phyloP scores from a whole-genome alignment of 1,284 basidiomycete species.

The Phellinidium pouzarii region DNA sequence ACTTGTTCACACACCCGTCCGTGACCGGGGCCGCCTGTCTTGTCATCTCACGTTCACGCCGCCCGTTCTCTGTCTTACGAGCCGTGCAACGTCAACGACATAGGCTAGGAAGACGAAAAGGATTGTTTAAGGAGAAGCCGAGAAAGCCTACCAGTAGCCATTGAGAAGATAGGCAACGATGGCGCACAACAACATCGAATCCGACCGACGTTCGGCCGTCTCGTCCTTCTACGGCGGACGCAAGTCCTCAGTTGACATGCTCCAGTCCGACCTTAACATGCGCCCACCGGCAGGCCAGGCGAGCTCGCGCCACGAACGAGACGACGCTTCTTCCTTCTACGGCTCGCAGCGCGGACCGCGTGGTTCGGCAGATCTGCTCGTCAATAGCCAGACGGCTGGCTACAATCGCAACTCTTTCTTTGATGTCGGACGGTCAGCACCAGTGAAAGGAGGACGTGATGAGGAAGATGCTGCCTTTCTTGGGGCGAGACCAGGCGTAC shows the following conservation, averaged over 20 bases:
- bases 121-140: neutral
- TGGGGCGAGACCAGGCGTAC: constrained; percentile 10
- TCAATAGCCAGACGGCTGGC: constrained; percentile 45
- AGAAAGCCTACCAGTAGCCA: no score
- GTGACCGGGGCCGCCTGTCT: neutral
- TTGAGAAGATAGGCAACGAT: neutral
- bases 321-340: constrained; percentile 64
- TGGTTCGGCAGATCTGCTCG: constrained; percentile 40
- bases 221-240: constrained; percentile 70
- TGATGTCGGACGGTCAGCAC: constrained; percentile 59
- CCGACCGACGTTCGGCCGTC: constrained; percentile 64
- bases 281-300: constrained; percentile 17
- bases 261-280: constrained; percentile 44
- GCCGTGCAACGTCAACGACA: neutral
- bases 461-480: constrained; percentile 40
- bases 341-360: constrained; percentile 32
- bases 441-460: constrained; percentile 64
- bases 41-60: neutral
- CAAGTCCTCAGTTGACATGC: constrained; percentile 50
- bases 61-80: neutral
- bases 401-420: constrained; percentile 66
- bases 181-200: constrained; percentile 26
- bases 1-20: neutral
- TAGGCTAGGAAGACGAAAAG: neutral
- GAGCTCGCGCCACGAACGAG: constrained; percentile 35